Base-by-base conservation (phyloP, 2,329 filamentous ascomycete genomes). In the Cladobotryum mycophilum region DNA sequence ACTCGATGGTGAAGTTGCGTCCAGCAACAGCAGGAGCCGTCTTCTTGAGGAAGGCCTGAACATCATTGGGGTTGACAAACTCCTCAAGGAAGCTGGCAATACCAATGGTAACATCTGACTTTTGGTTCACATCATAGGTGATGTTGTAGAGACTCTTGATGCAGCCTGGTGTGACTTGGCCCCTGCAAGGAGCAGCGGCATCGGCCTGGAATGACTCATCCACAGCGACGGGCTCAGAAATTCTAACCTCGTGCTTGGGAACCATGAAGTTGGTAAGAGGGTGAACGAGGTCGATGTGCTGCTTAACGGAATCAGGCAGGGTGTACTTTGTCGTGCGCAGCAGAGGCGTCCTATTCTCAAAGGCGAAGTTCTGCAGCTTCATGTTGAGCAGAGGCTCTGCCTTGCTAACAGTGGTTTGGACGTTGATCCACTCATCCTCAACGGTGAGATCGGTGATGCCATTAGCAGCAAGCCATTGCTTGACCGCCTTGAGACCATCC, bases 41-140 rank as follows among this genome's bases (percentile, higher is more conserved):
- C 3, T 58, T 60, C 22, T 58, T 53, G 22, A 75, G 62, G 51
- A 76, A 78, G 2, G 59, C 48, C 13, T 61, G 47, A 6, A 72
- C 64, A 56, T 79, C 76, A 4, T 61, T 49, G 51, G 73, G 67
- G 56, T 71, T 74, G 57, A 71, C 68, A 55, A 71, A 73, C 55
- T 79, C 62, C 15, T 75, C 73, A 1, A 78, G 67, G 59, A 78
- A 79, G 7, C 76, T 75, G 1, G 73, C 73, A 18, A 79, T 64
- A 25, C 70, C 76, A 43, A 76, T 62, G 0, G 70, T 68, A 7
- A 70, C 68, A 1, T 63, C 60, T 1, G 72, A 71, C 3, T 45
- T 60, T 55, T 55, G 20, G 64, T 55, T 4, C 53, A 58, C 6
- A 56, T 56, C n/a, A 53, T 70, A 70, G 37, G 62, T 65, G 55